Evolutionary conservation across 169 alveolate species (phyloP), one percentile per base, ranked within the genome.

Genomic region (Eimeria zaria): DNA sequence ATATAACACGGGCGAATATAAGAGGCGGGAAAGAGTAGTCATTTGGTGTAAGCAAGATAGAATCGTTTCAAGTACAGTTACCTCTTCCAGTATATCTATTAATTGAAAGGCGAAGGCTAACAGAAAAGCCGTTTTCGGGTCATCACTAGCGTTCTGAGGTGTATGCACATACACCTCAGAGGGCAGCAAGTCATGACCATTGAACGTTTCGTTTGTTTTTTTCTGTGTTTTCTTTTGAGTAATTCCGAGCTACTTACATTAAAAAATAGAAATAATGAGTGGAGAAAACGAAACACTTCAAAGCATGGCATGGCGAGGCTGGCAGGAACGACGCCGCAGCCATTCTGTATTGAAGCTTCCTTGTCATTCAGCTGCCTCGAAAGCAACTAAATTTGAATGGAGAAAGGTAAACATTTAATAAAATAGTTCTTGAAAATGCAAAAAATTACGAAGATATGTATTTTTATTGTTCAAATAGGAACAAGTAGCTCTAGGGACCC

Each of bases 351-450:
- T 27, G n/a, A 22, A 7, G 1, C n/a, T 89, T 24, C 85, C 95
- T 39, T 36, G 24, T 24, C 95, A 55, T 53, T 74, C 84, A n/a
- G 87, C 73, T 84, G 95, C 84, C 60, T 58, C 96, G 91, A 27
- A 36, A 22, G 39, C 16, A 0, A 60, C 74, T 11, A 55, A 36
- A 46, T 22, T 85, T 16, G 48, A 85, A 39, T 69, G 87, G 95
- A 69, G 44, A 39, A 48, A 36, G 62, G 85, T 64, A 27, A 60
- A 76, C 0, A 27, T 20, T 16, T 6, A 60, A 0, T 74, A 14
- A n/a, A 20, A 36, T 3, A 84, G 22, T 60, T 24, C n/a, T 41
- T 1, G 16, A 33, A 48, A 18, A 5, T 39, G n/a, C 6, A 51
- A 81, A 44, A 9, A 11, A 44, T 22, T 8, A 14, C 24, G 1